Evolutionary conservation across 108 stramenopile genomes (phyloP).

Genomic region (Pseudonitzschia multiseries): DNA sequence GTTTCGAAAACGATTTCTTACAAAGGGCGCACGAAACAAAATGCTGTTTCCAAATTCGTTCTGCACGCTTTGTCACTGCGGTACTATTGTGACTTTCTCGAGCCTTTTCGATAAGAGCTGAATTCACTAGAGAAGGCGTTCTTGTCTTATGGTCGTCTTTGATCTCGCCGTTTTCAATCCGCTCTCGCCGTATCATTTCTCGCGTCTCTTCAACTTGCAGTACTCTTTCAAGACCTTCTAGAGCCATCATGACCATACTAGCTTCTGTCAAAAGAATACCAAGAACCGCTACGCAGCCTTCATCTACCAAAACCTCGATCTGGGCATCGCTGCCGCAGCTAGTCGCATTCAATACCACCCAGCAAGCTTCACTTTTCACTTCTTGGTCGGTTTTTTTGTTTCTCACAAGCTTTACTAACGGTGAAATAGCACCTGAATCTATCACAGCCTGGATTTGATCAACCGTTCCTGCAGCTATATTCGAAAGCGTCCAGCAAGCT

Average conservation of each 20-base stretch:
- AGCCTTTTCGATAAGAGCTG: slow-evolving; percentile 81
- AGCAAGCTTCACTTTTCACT: slow-evolving; percentile 96
- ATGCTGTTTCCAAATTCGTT: slow-evolving; percentile 93
- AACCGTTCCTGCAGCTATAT: slow-evolving; percentile 96
- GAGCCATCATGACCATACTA: slow-evolving; percentile 94
- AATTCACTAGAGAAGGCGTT: slow-evolving; percentile 64
- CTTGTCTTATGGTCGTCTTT: slow-evolving; percentile 34
- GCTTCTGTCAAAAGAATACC: slow-evolving; percentile 83
- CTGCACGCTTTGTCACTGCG: slow-evolving; percentile 85
- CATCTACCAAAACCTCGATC: slow-evolving; percentile 89
- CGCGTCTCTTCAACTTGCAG: slow-evolving; percentile 88
- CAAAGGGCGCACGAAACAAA: slow-evolving; percentile 96
- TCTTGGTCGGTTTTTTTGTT: slow-evolving; percentile 83
- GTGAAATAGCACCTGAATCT: slow-evolving; percentile 90
- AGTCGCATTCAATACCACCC: slow-evolving; percentile 97
- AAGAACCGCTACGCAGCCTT: slow-evolving; percentile 90
- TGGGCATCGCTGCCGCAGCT: slow-evolving; percentile 94
- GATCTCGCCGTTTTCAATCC: slow-evolving; percentile 48
- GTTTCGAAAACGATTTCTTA: slow-evolving; percentile 83
- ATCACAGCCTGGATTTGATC: slow-evolving; percentile 96
- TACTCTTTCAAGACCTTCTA: slow-evolving; percentile 94
- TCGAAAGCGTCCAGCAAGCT: slow-evolving; percentile 96
- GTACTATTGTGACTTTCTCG: slow-evolving; percentile 80
- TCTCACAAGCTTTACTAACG: slow-evolving; percentile 84
- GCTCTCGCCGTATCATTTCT: slow-evolving; percentile 51